Percentiles rank a stretch among this genome's conserved stretches.
These are phyloP conservation scores for Daedalea quercina DNA, from an alignment of 768 basidiomycete species.

Conservation along the genomic window DNA sequence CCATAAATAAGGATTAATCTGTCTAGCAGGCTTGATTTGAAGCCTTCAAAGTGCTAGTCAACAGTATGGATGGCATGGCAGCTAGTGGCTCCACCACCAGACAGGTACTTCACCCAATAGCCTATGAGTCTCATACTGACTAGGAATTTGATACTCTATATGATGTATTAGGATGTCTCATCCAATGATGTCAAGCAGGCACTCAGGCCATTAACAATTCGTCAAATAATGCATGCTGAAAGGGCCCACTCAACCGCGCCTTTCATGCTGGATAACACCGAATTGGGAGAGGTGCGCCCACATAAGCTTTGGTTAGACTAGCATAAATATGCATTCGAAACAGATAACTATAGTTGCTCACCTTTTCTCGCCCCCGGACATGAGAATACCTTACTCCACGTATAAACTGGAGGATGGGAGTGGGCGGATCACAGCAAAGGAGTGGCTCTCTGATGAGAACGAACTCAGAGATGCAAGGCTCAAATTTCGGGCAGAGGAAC, in stretches of 20 bases:
- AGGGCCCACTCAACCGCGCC: slow-evolving; percentile 33
- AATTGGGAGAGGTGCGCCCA: slow-evolving; percentile 32
- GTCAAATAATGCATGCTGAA: slow-evolving; percentile 42
- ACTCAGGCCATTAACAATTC: slow-evolving; percentile 48
- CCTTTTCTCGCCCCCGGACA: slow-evolving; percentile 15
- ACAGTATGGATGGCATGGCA: no score
- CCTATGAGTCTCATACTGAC: no score
- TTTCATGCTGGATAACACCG: slow-evolving; percentile 39
- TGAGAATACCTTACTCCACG: slow-evolving; percentile 9
- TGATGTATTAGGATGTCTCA: background rate
- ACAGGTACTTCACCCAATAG: no score
- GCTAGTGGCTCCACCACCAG: no score
- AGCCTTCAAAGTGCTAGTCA: no score
- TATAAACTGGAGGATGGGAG: slow-evolving; percentile 32
- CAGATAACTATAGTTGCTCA: slow-evolving; percentile 49
- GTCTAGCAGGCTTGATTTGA: no score
- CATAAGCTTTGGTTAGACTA: background rate
- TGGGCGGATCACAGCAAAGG: slow-evolving; percentile 10
- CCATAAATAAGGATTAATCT: no score
- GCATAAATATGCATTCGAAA: slow-evolving; percentile 22
- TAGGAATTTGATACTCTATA: no score
- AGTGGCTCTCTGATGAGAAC: slow-evolving; percentile 6
- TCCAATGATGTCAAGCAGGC: background rate
- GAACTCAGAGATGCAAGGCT: background rate
- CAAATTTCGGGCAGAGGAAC: background rate